A percentile compares a stretch with the other conserved stretches of the same genome.
Evolutionary conservation across 1,284 basidiomycete species (phyloP).

Genomic region (Mycena sp.): DNA sequence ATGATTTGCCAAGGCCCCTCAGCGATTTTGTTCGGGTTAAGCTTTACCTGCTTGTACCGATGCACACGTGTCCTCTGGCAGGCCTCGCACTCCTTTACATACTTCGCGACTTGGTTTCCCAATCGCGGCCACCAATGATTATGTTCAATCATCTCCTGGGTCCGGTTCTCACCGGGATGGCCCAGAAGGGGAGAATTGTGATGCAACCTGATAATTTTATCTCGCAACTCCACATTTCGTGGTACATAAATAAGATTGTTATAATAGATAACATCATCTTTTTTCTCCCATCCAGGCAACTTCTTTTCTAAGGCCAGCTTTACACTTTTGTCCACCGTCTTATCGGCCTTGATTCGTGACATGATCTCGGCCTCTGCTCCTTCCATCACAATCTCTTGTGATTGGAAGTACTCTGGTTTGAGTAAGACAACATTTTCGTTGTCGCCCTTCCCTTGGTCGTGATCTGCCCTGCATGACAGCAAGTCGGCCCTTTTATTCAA

Average conservation of each 20-base stretch:
- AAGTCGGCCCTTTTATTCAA: constrained; percentile 2
- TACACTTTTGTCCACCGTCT: neutral
- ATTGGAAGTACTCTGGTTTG: constrained; percentile 34
- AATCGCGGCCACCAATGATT: neutral
- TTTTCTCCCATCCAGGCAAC: neutral
- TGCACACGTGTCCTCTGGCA: constrained; percentile 3
- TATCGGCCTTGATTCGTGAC: neutral
- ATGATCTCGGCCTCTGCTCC: constrained; percentile 9
- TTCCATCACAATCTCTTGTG: constrained; percentile 1
- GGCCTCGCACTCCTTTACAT: constrained; percentile 2
- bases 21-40: neutral
- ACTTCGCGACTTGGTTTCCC: neutral
- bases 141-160: constrained; percentile 40
- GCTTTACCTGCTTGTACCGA: neutral
- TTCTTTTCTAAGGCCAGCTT: neutral
- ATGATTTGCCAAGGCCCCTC: constrained; percentile 7
- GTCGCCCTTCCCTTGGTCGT: constrained; percentile 38
- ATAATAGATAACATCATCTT: neutral
- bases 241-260: constrained; percentile 36
- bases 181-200: constrained; percentile 45
- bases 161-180: constrained; percentile 48
- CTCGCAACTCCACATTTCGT: constrained; percentile 25
- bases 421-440: constrained; percentile 44
- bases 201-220: constrained; percentile 34
- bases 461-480: constrained; percentile 39